A percentile compares a stretch with the other conserved stretches of the same genome.
phyloP scores from a whole-genome alignment of 1,139 yeast species.

The Maudiozyma humilis region DNA sequence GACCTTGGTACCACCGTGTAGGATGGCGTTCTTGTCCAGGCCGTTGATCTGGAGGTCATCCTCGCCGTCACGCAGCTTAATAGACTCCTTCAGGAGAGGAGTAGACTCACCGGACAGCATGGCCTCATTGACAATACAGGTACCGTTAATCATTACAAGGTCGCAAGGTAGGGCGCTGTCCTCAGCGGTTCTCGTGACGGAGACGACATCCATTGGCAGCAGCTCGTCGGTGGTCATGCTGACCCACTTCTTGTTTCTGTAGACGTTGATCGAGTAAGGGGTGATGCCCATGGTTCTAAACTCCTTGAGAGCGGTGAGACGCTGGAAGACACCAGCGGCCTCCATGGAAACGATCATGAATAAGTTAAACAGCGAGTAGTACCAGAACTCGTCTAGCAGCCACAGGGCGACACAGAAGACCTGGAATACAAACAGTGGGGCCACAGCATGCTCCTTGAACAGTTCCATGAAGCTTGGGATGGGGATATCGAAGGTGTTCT shows the following conservation, averaged over 20 bases:
- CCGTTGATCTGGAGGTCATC: slow-evolving; percentile 70
- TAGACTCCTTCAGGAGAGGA: slow-evolving; percentile 87
- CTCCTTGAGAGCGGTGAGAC: slow-evolving; percentile 89
- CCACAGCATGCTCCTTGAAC: slow-evolving; percentile 95
- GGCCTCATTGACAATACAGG: slow-evolving; percentile 93
- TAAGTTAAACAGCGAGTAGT: slow-evolving; percentile 81
- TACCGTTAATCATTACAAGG: slow-evolving; percentile 71
- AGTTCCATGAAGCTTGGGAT: slow-evolving; percentile 84
- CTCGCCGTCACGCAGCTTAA: slow-evolving; percentile 67
- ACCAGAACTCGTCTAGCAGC: slow-evolving; percentile 97
- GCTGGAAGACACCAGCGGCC: slow-evolving; percentile 89
- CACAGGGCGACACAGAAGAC: slow-evolving; percentile 91
- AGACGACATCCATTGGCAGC: slow-evolving; percentile 88
- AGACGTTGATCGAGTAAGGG: slow-evolving; percentile 72
- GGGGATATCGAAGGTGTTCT: slow-evolving; percentile 86
- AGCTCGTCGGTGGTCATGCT: slow-evolving; percentile 64
- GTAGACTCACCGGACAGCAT: slow-evolving; percentile 98
- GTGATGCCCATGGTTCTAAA: slow-evolving; percentile 96
- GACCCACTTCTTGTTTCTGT: slow-evolving; percentile 64
- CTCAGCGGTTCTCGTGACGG: slow-evolving; percentile 79
- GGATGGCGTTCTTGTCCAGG: slow-evolving; percentile 76
- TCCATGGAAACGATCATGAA: slow-evolving; percentile 92
- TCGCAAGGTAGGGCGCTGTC: slow-evolving; percentile 97
- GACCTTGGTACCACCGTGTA: slow-evolving; percentile 96
- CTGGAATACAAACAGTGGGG: slow-evolving; percentile 96